A percentile compares a stretch with the other conserved stretches of the same genome.
Evolutionary conservation across 164 flowering plant genomes (phyloP).

Genomic region (Cinnamomum micranthum): DNA sequence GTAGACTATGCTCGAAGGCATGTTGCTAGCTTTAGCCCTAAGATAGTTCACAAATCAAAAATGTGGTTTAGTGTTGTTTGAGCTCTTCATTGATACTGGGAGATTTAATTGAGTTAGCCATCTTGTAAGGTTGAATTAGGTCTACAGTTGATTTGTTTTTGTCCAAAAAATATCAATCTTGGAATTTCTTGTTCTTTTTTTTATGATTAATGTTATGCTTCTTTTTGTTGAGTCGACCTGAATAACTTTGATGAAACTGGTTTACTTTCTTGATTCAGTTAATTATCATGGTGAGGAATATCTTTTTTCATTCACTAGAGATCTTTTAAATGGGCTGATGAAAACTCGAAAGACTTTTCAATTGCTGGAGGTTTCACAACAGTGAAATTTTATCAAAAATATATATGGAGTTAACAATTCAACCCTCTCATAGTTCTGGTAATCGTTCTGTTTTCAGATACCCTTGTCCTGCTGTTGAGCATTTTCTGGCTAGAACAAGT

Average conservation of each 20-base stretch:
- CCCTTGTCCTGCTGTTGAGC: background rate
- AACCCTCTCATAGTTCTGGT: slow-evolving; percentile 96
- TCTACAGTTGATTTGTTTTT: background rate
- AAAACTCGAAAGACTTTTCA: slow-evolving; percentile 53
- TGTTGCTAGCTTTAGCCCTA: background rate
- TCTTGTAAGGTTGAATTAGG: background rate
- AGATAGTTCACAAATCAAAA: background rate
- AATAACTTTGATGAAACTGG: too few relatives aligned
- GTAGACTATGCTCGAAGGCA: slow-evolving; percentile 23
- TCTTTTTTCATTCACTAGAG: slow-evolving; percentile 71
- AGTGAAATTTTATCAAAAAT: slow-evolving; percentile 91
- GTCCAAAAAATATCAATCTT: background rate
- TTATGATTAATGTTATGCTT: background rate
- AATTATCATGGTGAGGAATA: slow-evolving; percentile 50
- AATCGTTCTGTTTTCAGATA: slow-evolving; percentile 24
- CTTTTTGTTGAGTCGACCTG: background rate
- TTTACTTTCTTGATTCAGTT: slow-evolving; percentile 29
- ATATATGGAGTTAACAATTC: slow-evolving; percentile 73
- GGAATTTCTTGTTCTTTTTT: background rate
- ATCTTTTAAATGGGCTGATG: slow-evolving; percentile 80
- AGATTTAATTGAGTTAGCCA: background rate
- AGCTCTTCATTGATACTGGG: background rate
- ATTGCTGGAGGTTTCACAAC: slow-evolving; percentile 74
- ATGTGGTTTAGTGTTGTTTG: background rate
- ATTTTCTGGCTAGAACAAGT: too few relatives aligned